A percentile compares a stretch with the other conserved stretches of the same genome.
Evolutionary conservation across 176 grass and related monocot species (phyloP).

Genomic region (Saccharum officinarum): DNA sequence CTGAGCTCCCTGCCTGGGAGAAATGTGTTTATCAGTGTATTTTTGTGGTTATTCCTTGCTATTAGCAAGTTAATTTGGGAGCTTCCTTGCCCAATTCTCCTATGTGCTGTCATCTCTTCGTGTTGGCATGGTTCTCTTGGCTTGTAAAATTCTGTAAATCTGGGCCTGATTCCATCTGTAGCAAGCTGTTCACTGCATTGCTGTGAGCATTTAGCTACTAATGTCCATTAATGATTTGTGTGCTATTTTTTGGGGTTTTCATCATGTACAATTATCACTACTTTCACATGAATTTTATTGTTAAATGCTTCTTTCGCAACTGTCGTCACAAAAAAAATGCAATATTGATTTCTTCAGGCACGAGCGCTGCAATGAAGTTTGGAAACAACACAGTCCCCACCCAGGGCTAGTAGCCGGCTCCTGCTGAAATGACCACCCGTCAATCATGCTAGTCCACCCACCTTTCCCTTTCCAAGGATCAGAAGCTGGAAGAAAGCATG

Average conservation of each 20-base stretch:
- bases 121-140: slow-evolving; percentile 1
- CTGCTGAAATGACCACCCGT: neutral
- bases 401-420: neutral
- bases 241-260: neutral
- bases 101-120: slow-evolving; percentile 30
- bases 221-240: neutral
- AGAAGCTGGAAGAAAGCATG: neutral
- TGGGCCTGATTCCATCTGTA: slow-evolving; percentile 10
- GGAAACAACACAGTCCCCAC: neutral
- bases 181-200: slow-evolving; percentile 5
- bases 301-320: neutral
- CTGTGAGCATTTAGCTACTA: neutral
- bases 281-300: neutral
- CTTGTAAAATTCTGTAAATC: slow-evolving; percentile 37
- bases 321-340: neutral
- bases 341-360: neutral
- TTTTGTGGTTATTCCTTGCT: slow-evolving; percentile 30
- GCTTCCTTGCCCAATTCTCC: slow-evolving; percentile 10
- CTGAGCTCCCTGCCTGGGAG: neutral
- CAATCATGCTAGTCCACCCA: neutral
- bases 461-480: neutral
- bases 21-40: neutral
- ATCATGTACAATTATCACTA: neutral
- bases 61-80: slow-evolving; percentile 14
- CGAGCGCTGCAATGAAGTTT: neutral